Percentiles rank a stretch among this genome's conserved stretches.
phyloP scores from a whole-genome alignment of 495 filamentous ascomycete genomes.

The Trichoderma erinaceum region DNA sequence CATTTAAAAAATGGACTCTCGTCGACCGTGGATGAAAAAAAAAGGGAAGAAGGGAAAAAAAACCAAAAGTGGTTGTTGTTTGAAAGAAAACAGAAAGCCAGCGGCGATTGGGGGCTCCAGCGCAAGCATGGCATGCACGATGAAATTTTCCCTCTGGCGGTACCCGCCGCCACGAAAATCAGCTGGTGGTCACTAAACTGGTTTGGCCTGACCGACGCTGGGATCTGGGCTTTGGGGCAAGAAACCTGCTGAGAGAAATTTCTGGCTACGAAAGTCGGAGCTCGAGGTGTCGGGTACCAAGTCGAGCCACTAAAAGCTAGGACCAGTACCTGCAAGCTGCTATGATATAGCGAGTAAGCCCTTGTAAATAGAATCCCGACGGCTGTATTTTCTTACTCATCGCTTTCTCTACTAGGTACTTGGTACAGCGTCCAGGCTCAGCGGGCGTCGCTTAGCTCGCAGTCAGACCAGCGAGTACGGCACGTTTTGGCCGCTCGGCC shows the following conservation, averaged over 20 bases:
- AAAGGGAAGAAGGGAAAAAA: neutral
- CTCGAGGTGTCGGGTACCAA: neutral
- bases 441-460: slow-evolving; percentile 4
- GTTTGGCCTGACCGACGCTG: slow-evolving; percentile 2
- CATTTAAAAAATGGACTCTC: neutral
- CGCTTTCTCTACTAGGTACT: neutral
- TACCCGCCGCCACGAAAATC: slow-evolving; percentile 1
- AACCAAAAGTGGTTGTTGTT: too few relatives aligned
- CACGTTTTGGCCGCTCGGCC: neutral
- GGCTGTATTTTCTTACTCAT: neutral
- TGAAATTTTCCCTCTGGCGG: neutral
- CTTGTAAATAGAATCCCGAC: neutral
- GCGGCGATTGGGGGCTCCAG: neutral
- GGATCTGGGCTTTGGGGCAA: neutral
- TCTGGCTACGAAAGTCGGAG: neutral
- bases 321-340: neutral
- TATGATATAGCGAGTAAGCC: neutral
- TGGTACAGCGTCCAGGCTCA: neutral
- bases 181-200: neutral
- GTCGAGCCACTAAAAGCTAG: too few relatives aligned
- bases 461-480: neutral
- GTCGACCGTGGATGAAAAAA: neutral
- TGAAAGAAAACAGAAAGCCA: too few relatives aligned
- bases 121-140: neutral
- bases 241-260: neutral